Conservation (phyloP, 768 basidiomycete genomes). For the Suillus weaverae region DNA sequence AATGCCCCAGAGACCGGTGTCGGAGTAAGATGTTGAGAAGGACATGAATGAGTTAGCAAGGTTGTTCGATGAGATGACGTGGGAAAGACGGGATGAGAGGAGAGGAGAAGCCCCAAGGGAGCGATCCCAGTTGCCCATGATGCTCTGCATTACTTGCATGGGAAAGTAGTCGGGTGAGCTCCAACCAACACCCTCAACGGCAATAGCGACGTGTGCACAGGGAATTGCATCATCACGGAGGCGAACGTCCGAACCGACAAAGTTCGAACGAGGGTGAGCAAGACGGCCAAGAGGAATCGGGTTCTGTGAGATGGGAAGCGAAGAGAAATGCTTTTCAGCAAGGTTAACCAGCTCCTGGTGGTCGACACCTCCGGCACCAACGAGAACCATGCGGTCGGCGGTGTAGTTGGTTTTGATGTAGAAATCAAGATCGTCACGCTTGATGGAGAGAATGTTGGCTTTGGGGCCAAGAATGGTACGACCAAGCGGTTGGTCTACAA, state of each 20-base stretch:
- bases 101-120: conserved; percentile 88
- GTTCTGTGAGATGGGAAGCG: conserved; percentile 81
- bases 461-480: conserved; percentile 97
- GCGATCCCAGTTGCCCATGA: conserved; percentile 99
- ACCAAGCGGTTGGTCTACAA: conserved; percentile 86
- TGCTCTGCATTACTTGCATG: conserved; percentile 97
- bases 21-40: conserved; percentile 98
- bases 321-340: conserved; percentile 90
- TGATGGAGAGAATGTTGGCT: conserved; percentile 93
- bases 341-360: conserved; percentile 92
- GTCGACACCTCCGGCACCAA: conserved; percentile 93
- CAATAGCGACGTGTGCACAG: conserved; percentile 92
- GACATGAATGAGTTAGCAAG: conserved; percentile 99
- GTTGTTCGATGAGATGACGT: conserved; percentile 88
- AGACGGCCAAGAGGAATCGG: conserved; percentile 87
- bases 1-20: conserved; percentile 98
- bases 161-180: conserved; percentile 98
- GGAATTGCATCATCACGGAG: conserved; percentile 89
- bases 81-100: conserved; percentile 87
- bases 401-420: conserved; percentile 99
- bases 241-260: conserved; percentile 94
- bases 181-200: conserved; percentile 98
- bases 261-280: conserved; percentile 73
- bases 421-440: conserved; percentile 78
- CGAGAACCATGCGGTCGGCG: conserved; percentile 98